A percentile compares a stretch with the other conserved stretches of the same genome.
Conservation (phyloP, 2,329 filamentous ascomycete genomes). For the Hypoxylon sp. region DNA sequence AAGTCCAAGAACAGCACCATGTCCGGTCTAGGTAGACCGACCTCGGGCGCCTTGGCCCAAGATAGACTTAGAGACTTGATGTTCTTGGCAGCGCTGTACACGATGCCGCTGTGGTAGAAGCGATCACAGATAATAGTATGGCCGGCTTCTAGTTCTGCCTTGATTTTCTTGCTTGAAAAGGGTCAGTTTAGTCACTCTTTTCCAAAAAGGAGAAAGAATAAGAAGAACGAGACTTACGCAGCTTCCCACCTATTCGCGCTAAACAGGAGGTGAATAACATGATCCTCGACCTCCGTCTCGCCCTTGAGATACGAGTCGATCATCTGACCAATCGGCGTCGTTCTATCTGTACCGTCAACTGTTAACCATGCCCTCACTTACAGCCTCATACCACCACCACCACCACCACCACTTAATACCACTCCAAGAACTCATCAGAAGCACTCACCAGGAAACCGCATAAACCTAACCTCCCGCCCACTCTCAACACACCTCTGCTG, state of each 20-base stretch:
- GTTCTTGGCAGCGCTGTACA: slow-evolving; percentile 91
- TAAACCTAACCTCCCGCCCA: slow-evolving; percentile 64
- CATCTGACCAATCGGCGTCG: slow-evolving; percentile 86
- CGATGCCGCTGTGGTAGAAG: slow-evolving; percentile 94
- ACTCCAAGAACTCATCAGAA: background rate
- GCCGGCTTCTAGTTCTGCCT: slow-evolving; percentile 70
- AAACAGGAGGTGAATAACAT: slow-evolving; percentile 90
- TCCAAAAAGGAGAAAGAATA: background rate
- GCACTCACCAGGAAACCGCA: slow-evolving; percentile 69
- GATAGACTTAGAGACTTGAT: slow-evolving; percentile 76
- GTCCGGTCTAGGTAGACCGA: slow-evolving; percentile 89
- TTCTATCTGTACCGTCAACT: slow-evolving; percentile 72
- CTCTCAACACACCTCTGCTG: slow-evolving; percentile 65
- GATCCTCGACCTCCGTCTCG: slow-evolving; percentile 81
- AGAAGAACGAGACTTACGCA: slow-evolving; percentile 58
- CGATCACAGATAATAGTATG: slow-evolving; percentile 87
- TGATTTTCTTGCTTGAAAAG: slow-evolving; percentile 62
- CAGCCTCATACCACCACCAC: background rate
- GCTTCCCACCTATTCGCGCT: slow-evolving; percentile 92
- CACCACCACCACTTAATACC: background rate
- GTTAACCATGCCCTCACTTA: slow-evolving; percentile 27
- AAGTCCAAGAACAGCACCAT: slow-evolving; percentile 89
- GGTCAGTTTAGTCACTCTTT: background rate
- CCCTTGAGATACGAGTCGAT: slow-evolving; percentile 86
- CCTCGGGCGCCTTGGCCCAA: slow-evolving; percentile 88